Percentiles rank a stretch among this genome's conserved stretches.
phyloP scores from a whole-genome alignment of 306 rosid species.

The Ziziphus jujuba region DNA sequence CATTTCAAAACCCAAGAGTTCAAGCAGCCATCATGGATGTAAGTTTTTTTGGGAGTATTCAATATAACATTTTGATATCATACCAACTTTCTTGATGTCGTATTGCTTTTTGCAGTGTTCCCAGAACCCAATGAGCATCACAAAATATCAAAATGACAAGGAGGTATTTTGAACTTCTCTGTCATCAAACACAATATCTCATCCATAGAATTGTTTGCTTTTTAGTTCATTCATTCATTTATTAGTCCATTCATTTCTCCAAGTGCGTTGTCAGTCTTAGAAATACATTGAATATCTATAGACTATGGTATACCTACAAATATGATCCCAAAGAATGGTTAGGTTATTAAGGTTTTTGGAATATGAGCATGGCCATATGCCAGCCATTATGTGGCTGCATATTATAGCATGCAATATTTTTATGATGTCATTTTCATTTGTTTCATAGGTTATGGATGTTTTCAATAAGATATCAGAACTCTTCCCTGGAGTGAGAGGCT shows the following conservation, averaged over 20 bases:
- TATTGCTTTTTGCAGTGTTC: conserved; percentile 77
- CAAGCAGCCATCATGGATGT: conserved; percentile 99
- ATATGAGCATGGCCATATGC: too few relatives aligned
- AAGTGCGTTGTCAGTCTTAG: neutral
- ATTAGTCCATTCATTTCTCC: neutral
- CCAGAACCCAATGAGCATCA: conserved; percentile 78
- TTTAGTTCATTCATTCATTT: neutral
- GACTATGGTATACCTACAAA: too few relatives aligned
- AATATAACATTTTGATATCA: neutral
- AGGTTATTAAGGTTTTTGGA: too few relatives aligned
- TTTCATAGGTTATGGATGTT: conserved; percentile 83
- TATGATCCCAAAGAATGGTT: too few relatives aligned
- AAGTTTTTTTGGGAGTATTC: conserved; percentile 29
- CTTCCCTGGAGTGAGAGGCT: conserved; percentile 83
- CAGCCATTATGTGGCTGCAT: too few relatives aligned
- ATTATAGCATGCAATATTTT: neutral
- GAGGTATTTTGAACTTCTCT: conserved; percentile 60
- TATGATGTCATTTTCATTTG: neutral
- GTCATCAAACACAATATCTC: conserved; percentile 13
- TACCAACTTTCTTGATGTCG: conserved; percentile 25
- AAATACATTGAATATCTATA: too few relatives aligned
- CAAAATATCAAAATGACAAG: conserved; percentile 96
- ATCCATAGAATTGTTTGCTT: conserved; percentile 13
- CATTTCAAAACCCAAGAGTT: conserved; percentile 97
- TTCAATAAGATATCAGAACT: conserved; percentile 92